Evolutionary conservation across 2,329 filamentous ascomycete species (phyloP).

Genomic region (Trichothecium sympodiale): DNA sequence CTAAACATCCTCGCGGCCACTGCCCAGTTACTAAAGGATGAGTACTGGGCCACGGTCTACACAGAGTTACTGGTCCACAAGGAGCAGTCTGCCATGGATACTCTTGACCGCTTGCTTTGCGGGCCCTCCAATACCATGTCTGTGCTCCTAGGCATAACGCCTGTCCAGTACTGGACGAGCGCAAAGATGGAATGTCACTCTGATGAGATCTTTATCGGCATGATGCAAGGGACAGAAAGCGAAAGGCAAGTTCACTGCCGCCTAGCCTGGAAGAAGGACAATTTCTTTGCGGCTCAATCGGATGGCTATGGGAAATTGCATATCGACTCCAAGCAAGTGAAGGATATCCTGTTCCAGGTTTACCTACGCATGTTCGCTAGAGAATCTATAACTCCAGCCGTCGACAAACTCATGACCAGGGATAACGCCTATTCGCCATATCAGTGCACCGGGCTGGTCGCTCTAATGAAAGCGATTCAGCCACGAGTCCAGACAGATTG

Average conservation of each 20-base stretch:
- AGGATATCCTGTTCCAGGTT: slow-evolving; percentile 24
- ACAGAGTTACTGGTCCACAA: slow-evolving; percentile 32
- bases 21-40: slow-evolving; percentile 31
- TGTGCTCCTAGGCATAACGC: slow-evolving; percentile 37
- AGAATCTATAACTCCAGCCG: slow-evolving; percentile 19
- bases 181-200: slow-evolving; percentile 26
- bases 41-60: slow-evolving; percentile 33
- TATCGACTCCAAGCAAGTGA: slow-evolving; percentile 26
- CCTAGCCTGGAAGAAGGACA: slow-evolving; percentile 24
- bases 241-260: slow-evolving; percentile 16
- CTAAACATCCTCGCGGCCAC: slow-evolving; percentile 29
- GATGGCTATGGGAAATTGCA: slow-evolving; percentile 12
- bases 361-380: slow-evolving; percentile 33
- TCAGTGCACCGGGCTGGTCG: slow-evolving; percentile 26
- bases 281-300: slow-evolving; percentile 15
- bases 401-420: slow-evolving; percentile 5
- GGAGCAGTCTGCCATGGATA: slow-evolving; percentile 11
- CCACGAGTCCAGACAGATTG: slow-evolving; percentile 22
- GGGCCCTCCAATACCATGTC: slow-evolving; percentile 35
- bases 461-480: slow-evolving; percentile 25
- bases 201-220: slow-evolving; percentile 24
- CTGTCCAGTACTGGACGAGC: slow-evolving; percentile 40
- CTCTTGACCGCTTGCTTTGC: slow-evolving; percentile 30
- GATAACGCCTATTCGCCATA: slow-evolving; percentile 16
- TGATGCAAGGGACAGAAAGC: slow-evolving; percentile 6